Evolutionary conservation across 2,329 filamentous ascomycete genomes (phyloP), one percentile per base, ranked within the genome.

Genomic region (Arthrobotrys entomopaga): DNA sequence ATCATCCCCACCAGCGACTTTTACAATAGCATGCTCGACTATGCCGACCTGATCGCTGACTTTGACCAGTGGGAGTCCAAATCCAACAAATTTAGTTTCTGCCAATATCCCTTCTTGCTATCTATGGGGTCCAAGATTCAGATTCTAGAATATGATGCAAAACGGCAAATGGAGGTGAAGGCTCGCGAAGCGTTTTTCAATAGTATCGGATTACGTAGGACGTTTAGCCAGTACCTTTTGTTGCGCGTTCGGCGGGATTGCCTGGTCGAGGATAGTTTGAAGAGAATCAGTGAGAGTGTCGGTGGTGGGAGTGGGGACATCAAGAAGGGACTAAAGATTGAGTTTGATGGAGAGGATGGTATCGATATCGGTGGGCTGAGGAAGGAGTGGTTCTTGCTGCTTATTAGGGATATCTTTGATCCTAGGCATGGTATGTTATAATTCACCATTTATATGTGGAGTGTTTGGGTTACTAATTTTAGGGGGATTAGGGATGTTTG

Each of bases 81-180:
- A 76, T 86, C 86, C 59, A 85, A 86, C 19, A 91, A 88, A 77
- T 97, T 97, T 80, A 87, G 91, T 0, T 96, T 97, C 79, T 97
- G 93, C 80, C 92, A 96, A 80, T 96, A 96, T 79, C 92, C 93
- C 0, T 96, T 97, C 79, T 89, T 97, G 77, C 84, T 97, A 46
- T 96, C 92, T 75, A 93, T 97, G 77, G 93, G 92, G 84, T 90
- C 93, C 26, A 97, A 97, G 81, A 96, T 95, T 70, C 90, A 90
- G 77, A 94, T 97, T 53, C 84, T 97, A 78, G 92, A 97, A 79
- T 87, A 96, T 79, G 93, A 97, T 81, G 91, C 92, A 6, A 88
- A 89, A 76, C 87, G 93, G 6, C 92, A 97, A 81, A 97, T 97
- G 93, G 89, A 92, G 79, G 88, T 88, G 76, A 94, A 92, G 80